A percentile compares a stretch with the other conserved stretches of the same genome.
Conservation (phyloP, 2,329 filamentous ascomycete species). For the Aplosporella prunicola region DNA sequence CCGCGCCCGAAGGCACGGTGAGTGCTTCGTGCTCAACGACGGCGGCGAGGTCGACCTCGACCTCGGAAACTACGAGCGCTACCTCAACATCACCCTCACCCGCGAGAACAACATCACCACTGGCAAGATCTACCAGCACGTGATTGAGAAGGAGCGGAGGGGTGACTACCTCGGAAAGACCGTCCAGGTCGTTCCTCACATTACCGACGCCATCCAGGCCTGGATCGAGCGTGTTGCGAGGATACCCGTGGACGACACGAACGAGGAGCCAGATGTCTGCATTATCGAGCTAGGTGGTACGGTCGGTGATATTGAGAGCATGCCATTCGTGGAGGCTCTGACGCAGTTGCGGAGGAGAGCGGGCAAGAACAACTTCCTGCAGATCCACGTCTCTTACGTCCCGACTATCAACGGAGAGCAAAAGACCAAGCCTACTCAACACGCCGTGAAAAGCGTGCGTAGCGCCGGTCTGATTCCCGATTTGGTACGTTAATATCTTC, state of each 20-base stretch:
- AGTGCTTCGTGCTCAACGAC: constrained; percentile 80
- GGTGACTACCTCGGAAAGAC: constrained; percentile 82
- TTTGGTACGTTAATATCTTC: constrained; percentile 40
- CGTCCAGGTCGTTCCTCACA: constrained; percentile 84
- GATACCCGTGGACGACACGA: constrained; percentile 78
- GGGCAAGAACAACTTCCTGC: constrained; percentile 71
- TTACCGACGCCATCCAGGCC: constrained; percentile 84
- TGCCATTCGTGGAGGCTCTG: constrained; percentile 80
- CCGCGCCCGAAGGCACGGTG: constrained; percentile 56
- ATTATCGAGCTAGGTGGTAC: constrained; percentile 67
- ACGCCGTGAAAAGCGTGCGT: constrained; percentile 74
- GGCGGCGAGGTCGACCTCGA: constrained; percentile 70
- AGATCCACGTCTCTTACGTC: constrained; percentile 83
- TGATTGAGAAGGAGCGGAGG: constrained; percentile 64
- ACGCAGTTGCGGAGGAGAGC: constrained; percentile 64
- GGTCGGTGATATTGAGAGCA: constrained; percentile 75
- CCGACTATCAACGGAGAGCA: constrained; percentile 69
- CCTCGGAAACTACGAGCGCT: constrained; percentile 69
- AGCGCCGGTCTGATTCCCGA: constrained; percentile 59
- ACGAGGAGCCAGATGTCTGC: constrained; percentile 79
- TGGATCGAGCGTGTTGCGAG: constrained; percentile 82
- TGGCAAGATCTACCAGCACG: constrained; percentile 87
- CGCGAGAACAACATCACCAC: constrained; percentile 94
- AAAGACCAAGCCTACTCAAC: constrained; percentile 96
- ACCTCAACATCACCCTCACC: constrained; percentile 72